Evolutionary conservation across 2,329 filamentous ascomycete species (phyloP), one percentile per base, ranked within the genome.

Genomic region (Fusarium sp.): DNA sequence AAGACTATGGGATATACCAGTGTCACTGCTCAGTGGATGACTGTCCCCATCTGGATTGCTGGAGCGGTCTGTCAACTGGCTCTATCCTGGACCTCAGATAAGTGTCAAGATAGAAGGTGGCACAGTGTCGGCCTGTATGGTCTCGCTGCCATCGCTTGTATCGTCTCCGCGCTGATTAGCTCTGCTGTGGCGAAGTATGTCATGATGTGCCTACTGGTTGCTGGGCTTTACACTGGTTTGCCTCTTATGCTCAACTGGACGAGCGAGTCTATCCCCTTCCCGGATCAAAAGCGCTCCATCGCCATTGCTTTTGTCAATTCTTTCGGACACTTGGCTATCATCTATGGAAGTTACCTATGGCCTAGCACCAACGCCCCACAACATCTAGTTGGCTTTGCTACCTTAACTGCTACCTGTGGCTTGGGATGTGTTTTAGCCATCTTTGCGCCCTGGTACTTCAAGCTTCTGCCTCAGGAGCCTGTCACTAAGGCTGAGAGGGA

Each of bases 1-100:
- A 75, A 80, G 21, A 81, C 81, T 0, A 79, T 86, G 3, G 84
- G 84, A 19, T 86, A 85, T 67, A 65, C 82, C 61, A 68, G 65
- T 3, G 56, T 79, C 43, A 82, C 79, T 37, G 84, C 83, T 0
- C 67, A 65, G 25, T 68, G 62, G 46, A 71, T 70, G 60, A 65
- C 55, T 0, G 63, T 65, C 0, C 64, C 67, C 3, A 57, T 71
- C 4, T 71, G 62, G 37, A 48, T 44, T 0, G 53, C 57, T 1
- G 59, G 58, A 3, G 42, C 56, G 0, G 42, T 62, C 0, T 67
- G 41, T 2, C 66, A 67, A 10, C 18, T 67, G 18, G 31, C 48
- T 12, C 13, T 45, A 0, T 69, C 59, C 0, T 62, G 67, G 67
- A 61, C 63, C 2, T 70, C 59, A 2, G 67, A 65, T 9, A 69